Base-by-base conservation (phyloP, 2,329 filamentous ascomycete genomes). In the Fusarium zealandicum region DNA sequence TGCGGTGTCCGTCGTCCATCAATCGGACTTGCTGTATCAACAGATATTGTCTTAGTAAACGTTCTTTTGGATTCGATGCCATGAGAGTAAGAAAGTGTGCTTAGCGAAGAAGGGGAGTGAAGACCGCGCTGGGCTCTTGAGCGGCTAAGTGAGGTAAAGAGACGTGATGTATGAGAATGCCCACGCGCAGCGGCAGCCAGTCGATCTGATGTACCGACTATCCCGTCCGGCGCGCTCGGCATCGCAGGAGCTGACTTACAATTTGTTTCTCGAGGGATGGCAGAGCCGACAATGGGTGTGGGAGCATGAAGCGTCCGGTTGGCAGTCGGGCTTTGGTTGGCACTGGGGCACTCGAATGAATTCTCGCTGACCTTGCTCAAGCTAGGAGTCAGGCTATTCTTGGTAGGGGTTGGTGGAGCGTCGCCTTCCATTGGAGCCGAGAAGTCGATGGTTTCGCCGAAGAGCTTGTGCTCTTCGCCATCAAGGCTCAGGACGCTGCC, bases 341-440 rank as follows among this genome's bases (percentile, higher is more conserved):
- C 51, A 10, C 48, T 51, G 9, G 50, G 50, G 54, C 77, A 80
- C 44, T 81, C 79, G 11, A 77, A 67, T 7, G 73, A 73, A 31
- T 72, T 67, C 51, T 75, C 72, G 54, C 74, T 74, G 18, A 72
- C 64, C 36, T 74, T 71, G 57, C 69, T 72, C 48, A 75, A 65
- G 59, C 73, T 82, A 65, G 73, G 76, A 33, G 72, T 77, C 49
- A 75, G 75, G 54, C 70, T 77, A 62, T 85, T 85, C 73, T 96
- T 98, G 0, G 95, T 98, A 1, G 95, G 95, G 1, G 95, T 99
- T 1, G 93, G 93, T n/a, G 93, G 93, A 51, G 93, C 79, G 42
- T 96, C 92, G 32, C 77, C 80, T 25, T 75, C 70, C 45, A 70
- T 48, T 8, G 64, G 52, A 27, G 44, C 65, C 12, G 62, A 57